Base-by-base conservation (phyloP, 2,329 filamentous ascomycete species). In the Aspergillus sp. region DNA sequence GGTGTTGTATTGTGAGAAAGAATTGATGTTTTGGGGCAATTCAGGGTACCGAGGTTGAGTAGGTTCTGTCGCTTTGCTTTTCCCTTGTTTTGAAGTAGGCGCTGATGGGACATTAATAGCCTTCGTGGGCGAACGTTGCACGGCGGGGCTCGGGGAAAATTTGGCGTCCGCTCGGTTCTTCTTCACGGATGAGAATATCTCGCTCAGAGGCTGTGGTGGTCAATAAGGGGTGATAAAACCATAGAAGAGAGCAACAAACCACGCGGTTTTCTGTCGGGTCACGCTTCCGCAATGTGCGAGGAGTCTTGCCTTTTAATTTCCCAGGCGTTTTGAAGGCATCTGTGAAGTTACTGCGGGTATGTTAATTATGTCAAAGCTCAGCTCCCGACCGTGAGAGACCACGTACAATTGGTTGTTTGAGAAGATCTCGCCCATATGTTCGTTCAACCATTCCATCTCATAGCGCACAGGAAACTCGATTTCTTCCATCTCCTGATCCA, bases 381-480 rank as follows among this genome's bases (percentile, higher is more conserved):
- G 53, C 60, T 24, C 38, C 13, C 22, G 12, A 50, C 57, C 24
- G 38, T 13, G 41, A 22, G 42, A 56, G 61, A 60, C 58, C 55
- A 83, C 89, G 69, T 85, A 97, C 95, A 92, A 85, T 76, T 93
- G 86, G 70, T 92, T 89, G 66, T 89, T 87, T 68, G 87, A 89
- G 73, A 98, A 96, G 69, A 99, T 91, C 62, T 96, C 91, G 49
- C 86, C 86, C 93, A 99, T 97, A 74, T 99, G 95, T 78, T 98
- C 95, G 70, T 99, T 98, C 67, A 99, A 81, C 95, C 95, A 99
- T 72, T 98, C 93, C 69, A 98, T 80, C 74, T 99, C 95, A 76
- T 98, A 96, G 57, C 90, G 86, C 61, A 91, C 93, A 30, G 92
- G 91, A 77, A 90, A 98, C 43, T 90, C 86, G 70, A 98, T 96